Evolutionary conservation across 305 asterid species (phyloP), one percentile per base, ranked within the genome.

Genomic region (Fraxinus sp.): DNA sequence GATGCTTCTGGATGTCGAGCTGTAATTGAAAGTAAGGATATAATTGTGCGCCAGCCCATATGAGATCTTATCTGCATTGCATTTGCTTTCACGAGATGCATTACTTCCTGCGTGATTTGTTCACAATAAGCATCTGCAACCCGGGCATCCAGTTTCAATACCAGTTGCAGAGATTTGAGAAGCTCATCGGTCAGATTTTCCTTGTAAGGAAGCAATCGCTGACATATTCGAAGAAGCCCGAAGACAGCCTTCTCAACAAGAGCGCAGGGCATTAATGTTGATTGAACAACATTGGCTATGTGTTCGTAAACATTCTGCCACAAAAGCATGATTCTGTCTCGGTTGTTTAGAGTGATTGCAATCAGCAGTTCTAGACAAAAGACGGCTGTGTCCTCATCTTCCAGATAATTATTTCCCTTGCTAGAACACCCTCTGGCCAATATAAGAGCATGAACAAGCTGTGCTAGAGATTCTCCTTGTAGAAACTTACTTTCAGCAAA

Each of bases 1-100:
- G 98, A 94, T 36, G 99, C 99, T 89, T 95, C 99, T 9, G 99
- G 99, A 86, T 95, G 99, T 74, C 97, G 92, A 32, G 98, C 98
- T 26, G 99, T 93, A 93, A 94, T 92, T 1, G 97, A 95, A 64
- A 95, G 97, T 79, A 95, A 89, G 30, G 97, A 95, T 72, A 91
- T 87, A 80, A 95, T 93, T 3, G 97, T 93, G 83, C 98, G 93
- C 99, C 98, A 95, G 9, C 98, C 98, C 92, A 88, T 85, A 70
- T 90, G 97, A 32, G 99, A 95, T 86, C 98, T 86, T 81, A 95
- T 94, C 92, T 94, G 99, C 88, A 89, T 86, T 13, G 95, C 98
- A 64, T 95, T 95, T 78, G 95, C 98, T 88, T 93, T 95, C 73
- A 95, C 95, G 11, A 95, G 92, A 85, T 91, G 96, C 97, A 91